phyloP scores from a whole-genome alignment of 1,139 yeast species.

The Yamadazyma diospyri region DNA sequence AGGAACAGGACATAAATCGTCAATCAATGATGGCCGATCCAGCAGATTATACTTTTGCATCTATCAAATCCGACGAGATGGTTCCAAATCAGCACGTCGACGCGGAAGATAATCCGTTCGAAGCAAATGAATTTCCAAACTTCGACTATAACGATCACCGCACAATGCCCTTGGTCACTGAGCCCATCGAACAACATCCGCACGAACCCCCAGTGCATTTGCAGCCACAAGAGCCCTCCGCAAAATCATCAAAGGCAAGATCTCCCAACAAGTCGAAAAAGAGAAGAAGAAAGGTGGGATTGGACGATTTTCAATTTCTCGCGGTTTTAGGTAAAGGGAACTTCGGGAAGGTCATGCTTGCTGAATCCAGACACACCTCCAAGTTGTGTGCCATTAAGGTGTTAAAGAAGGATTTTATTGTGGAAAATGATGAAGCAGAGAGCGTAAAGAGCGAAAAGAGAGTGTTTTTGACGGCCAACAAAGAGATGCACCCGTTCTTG shows the following conservation, averaged over 20 bases:
- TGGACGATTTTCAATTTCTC: constrained; percentile 89
- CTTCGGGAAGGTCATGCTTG: constrained; percentile 96
- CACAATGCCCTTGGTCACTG: constrained; percentile 8
- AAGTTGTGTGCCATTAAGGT: constrained; percentile 92
- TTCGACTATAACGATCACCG: constrained; percentile 30
- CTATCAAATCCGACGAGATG: constrained; percentile 19
- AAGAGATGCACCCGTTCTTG: constrained; percentile 88
- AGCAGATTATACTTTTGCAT: constrained; percentile 22
- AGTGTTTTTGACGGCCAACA: constrained; percentile 86
- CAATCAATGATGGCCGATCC: constrained; percentile 9
- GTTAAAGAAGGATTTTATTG: constrained; percentile 88
- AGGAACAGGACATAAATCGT: constrained; percentile 9
- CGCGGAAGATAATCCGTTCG: constrained; percentile 16
- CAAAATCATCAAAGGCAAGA: constrained; percentile 7
- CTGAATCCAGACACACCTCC: constrained; percentile 79
- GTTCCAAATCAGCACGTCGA: constrained; percentile 1
- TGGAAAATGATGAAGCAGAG: constrained; percentile 94
- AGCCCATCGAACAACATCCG: constrained; percentile 7
- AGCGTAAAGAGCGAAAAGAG: constrained; percentile 92
- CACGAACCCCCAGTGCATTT: constrained; percentile 7
- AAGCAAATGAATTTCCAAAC: constrained; percentile 20
- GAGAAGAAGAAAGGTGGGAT: constrained; percentile 70
- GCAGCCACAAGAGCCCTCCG: constrained; percentile 2
- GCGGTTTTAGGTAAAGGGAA: constrained; percentile 97
- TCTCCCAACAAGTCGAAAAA: constrained; percentile 28